A percentile compares a stretch with the other conserved stretches of the same genome.
Evolutionary conservation across 257 asterid genomes (phyloP).

Genomic region (Gentiana straminea): DNA sequence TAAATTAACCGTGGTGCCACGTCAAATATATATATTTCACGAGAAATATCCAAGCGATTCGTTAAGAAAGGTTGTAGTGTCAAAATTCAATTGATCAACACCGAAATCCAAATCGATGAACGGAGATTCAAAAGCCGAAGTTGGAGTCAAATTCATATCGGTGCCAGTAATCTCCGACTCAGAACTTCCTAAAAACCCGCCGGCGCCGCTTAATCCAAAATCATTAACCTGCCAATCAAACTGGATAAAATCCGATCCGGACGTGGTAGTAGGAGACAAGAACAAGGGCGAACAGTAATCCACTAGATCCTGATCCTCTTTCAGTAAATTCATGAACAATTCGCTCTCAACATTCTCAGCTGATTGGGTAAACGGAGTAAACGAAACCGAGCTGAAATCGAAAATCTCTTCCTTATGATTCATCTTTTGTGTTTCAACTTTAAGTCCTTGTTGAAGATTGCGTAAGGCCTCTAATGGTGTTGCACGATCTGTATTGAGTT

Average conservation of each 20-base stretch:
- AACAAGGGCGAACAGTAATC: slow-evolving; percentile 24
- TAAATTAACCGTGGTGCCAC: no score
- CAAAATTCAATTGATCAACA: slow-evolving; percentile 26
- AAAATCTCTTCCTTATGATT: slow-evolving; percentile 13
- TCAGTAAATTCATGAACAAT: slow-evolving; percentile 10
- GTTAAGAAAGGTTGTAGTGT: slow-evolving; percentile 15
- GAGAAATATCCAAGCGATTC: slow-evolving; percentile 23
- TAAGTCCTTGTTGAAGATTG: slow-evolving; percentile 11
- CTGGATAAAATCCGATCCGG: slow-evolving; percentile 35
- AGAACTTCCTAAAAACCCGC: slow-evolving; percentile 11
- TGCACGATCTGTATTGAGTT: slow-evolving; percentile 10
- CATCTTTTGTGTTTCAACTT: slow-evolving; percentile 20
- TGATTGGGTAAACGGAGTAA: slow-evolving; percentile 19
- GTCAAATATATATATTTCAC: neutral
- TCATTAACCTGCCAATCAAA: slow-evolving; percentile 24
- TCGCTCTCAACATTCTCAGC: slow-evolving; percentile 20
- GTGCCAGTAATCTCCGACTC: slow-evolving; percentile 34
- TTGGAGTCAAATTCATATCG: slow-evolving; percentile 44
- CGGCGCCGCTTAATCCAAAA: slow-evolving; percentile 16
- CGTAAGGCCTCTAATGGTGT: slow-evolving; percentile 4
- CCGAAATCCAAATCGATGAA: slow-evolving; percentile 30
- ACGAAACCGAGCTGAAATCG: slow-evolving; percentile 33
- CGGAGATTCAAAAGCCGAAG: slow-evolving; percentile 24
- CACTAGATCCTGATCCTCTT: slow-evolving; percentile 1
- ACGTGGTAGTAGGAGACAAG: slow-evolving; percentile 28